Base-by-base conservation (phyloP, 805 yeast species). In the Kuraishia floccosa region DNA sequence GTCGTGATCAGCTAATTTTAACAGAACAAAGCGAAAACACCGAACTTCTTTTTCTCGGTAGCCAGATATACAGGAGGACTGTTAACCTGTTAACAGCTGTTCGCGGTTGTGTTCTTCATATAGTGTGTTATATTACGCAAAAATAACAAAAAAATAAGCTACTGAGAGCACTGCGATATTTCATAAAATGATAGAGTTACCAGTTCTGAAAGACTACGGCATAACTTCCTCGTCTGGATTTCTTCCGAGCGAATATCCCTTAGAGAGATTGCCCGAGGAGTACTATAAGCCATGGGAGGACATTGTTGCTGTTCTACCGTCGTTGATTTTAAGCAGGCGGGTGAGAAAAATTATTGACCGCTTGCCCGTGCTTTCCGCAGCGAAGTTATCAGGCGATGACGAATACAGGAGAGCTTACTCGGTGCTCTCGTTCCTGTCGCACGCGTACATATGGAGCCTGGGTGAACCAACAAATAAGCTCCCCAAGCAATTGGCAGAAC, bases 401-500 rank as follows among this genome's bases (percentile, higher is more conserved):
- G 77, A 83, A 40, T 63, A 65, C 47, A 68, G 94, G 49, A 65
- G 96, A 43, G 96, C 96, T 0, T 82, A 82, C 52, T 74, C 81
- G 12, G 58, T 85, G 3, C 60, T 87, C 18, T 77, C 89, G 9
- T 87, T 86, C 45, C 52, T 89, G 27, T 68, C 85, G 2, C 95
- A 87, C 52, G 94, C 91, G 1, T 87, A 87, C 48, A 76, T 87
- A 16, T 87, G 97, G 97, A 79, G 84, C 2, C 72, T 71, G 14
- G 73, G 72, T 33, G 50, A 52, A 28, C 80, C 93, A 12, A 52
- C 56, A 9, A 76, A 79, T 37, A 59, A 53, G 25, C 52, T 89
- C 11, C 96, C 96, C 1, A 55, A 49, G 29, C 72, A 70, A 37
- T 45, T 87, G 15, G 78, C 95, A 1, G 54, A 60, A 30, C 96